phyloP scores from a whole-genome alignment of 2,329 filamentous ascomycete genomes.

The Berkeleyomyces rouxiae region DNA sequence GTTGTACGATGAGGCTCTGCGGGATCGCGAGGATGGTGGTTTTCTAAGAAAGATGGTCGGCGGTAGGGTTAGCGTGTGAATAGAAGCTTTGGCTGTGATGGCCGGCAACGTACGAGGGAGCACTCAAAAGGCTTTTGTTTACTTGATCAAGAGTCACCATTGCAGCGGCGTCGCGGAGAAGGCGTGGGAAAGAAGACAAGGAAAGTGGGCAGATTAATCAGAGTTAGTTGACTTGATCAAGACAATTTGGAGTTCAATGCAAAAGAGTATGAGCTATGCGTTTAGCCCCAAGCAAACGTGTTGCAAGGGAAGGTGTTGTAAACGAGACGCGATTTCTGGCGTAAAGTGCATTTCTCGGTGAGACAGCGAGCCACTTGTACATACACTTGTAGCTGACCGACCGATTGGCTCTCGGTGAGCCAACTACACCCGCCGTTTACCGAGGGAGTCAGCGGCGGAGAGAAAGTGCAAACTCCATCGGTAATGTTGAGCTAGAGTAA shows the following conservation, averaged over 20 bases:
- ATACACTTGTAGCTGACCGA: not conserved
- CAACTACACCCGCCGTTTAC: not conserved
- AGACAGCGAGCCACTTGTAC: not conserved
- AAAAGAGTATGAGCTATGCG: not conserved
- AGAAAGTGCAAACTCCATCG: not conserved
- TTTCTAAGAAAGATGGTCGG: not conserved
- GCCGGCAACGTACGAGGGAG: constrained; percentile 19
- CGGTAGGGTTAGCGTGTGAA: constrained; percentile 17
- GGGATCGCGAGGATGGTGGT: not conserved
- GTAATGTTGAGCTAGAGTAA: too few relatives aligned
- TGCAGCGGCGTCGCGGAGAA: constrained; percentile 4
- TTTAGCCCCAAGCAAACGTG: not conserved
- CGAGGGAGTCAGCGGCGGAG: not conserved
- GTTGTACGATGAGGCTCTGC: constrained; percentile 41
- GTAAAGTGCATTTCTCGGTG: not conserved
- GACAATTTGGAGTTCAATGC: not conserved
- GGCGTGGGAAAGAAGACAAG: not conserved
- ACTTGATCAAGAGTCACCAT: constrained; percentile 24
- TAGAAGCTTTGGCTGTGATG: not conserved
- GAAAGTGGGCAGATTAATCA: not conserved
- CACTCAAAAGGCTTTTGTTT: constrained; percentile 21
- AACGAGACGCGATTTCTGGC: not conserved
- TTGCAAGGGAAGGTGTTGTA: not conserved
- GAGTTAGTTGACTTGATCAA: too few relatives aligned
- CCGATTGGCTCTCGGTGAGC: not conserved